Percentiles rank a stretch among this genome's conserved stretches.
phyloP scores from a whole-genome alignment of 306 rosid species.

The Mimosa bimucronata region DNA sequence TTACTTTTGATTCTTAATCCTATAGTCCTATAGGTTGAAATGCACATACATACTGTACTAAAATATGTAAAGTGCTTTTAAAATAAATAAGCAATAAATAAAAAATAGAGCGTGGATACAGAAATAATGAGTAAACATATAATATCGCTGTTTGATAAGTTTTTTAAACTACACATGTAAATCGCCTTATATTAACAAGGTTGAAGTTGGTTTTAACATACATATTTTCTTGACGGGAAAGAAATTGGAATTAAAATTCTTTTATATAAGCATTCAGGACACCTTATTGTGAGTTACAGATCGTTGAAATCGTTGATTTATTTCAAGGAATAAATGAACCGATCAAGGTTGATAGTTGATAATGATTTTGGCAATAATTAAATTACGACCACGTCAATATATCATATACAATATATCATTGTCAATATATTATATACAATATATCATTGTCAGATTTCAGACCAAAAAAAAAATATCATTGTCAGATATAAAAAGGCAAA shows the following conservation, averaged over 20 bases:
- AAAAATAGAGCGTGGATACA: neutral
- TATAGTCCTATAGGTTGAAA: neutral
- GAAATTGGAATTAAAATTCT: neutral
- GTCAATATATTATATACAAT: constrained; percentile 20
- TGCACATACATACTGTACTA: neutral
- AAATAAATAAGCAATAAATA: neutral
- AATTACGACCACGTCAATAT: constrained; percentile 33
- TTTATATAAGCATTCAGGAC: neutral
- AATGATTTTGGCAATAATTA: constrained; percentile 42
- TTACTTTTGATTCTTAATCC: constrained; percentile 15
- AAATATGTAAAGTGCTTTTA: neutral
- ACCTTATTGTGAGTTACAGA: neutral
- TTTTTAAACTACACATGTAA: neutral
- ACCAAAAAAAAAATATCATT: no score
- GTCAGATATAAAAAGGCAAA: constrained; percentile 41
- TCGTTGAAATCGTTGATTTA: constrained; percentile 2
- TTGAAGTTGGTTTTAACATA: neutral
- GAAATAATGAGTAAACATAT: neutral
- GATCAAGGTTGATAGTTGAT: constrained; percentile 43
- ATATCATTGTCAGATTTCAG: no score
- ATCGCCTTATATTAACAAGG: neutral
- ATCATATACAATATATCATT: constrained; percentile 32
- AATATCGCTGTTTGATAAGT: neutral
- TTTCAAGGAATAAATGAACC: constrained; percentile 63
- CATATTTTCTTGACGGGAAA: neutral